Evolutionary conservation across 1,284 basidiomycete genomes (phyloP), one percentile per base, ranked within the genome.

Genomic region (Cutaneotrichosporon sp.): DNA sequence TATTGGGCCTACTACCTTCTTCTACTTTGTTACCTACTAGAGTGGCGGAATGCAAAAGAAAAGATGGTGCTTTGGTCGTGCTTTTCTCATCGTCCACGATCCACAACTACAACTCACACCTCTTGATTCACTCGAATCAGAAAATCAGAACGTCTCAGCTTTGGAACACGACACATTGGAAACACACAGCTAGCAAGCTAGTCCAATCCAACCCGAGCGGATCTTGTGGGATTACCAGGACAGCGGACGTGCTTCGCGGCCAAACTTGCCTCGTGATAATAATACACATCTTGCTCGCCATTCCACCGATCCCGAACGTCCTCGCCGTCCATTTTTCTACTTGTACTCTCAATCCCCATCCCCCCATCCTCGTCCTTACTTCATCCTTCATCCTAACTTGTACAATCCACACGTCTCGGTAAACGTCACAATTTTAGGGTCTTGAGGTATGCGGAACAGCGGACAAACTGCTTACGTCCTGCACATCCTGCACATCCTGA

Each of bases 391-490:
- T 9, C 10, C 22, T 8, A 22, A 4, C 47, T 21, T 11, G 8
- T 13, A 11, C 22, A 21, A 26, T 10, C 49, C 22, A 26, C n/a
- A 21, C 47, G 10, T 22, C 46, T 18, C 21, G 21, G 22, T 22
- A 10, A 21, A 30, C 10, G 22, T 50, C 49, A 30, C 22, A 50
- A 30, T 26, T 50, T 30, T 50, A 50, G 49, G 22, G 49, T 30
- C 26, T 2, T 22, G 49, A 50, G 49, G 49, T 50, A 50, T 50
- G 49, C 49, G 49, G 49, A 26, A 30, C 11, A 50, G 26, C 26
- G 49, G 49, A 50, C 26, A 50, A 50, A 50, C 18, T 46, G 42
- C 42, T 46, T 46, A 26, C 50, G 50, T 51, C 22, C 53, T 46
- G 42, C 40, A 13, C 40, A 13, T 51, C 22, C 53, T 46, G 42